phyloP scores from a whole-genome alignment of 2,329 filamentous ascomycete species.

The Epichloe elymi region DNA sequence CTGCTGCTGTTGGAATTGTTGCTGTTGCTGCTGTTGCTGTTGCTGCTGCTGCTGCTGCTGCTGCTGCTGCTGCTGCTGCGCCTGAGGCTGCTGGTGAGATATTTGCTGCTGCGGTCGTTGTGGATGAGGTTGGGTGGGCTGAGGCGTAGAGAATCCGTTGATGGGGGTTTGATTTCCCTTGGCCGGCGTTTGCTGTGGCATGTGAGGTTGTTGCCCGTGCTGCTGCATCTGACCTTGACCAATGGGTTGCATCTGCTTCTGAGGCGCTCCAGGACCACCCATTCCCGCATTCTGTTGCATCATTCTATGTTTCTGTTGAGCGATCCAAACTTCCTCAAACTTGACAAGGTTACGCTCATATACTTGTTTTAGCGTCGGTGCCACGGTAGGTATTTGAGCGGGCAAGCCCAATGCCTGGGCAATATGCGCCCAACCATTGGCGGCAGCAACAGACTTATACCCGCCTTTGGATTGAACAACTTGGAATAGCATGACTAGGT shows the following conservation, averaged over 20 bases:
- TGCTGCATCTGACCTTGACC: slow-evolving; percentile 20
- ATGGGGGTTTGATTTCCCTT: slow-evolving; percentile 25
- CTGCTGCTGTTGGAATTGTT: background rate
- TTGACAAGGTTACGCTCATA: slow-evolving; percentile 65
- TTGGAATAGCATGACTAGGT: slow-evolving; percentile 65
- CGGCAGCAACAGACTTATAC: slow-evolving; percentile 56
- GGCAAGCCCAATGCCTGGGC: slow-evolving; percentile 52
- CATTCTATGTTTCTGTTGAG: slow-evolving; percentile 40
- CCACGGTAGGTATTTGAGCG: slow-evolving; percentile 51
- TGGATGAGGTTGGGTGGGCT: slow-evolving; percentile 13
- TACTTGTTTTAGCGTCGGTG: slow-evolving; percentile 54
- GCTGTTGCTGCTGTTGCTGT: background rate
- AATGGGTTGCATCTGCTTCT: slow-evolving; percentile 27
- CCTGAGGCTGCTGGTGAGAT: slow-evolving; percentile 3
- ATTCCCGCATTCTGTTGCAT: slow-evolving; percentile 29
- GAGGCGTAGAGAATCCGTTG: slow-evolving; percentile 25
- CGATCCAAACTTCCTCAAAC: slow-evolving; percentile 60
- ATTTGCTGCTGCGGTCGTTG: slow-evolving; percentile 7
- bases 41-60: background rate
- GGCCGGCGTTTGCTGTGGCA: slow-evolving; percentile 27
- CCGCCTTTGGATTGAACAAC: slow-evolving; percentile 63
- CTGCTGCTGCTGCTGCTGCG: background rate
- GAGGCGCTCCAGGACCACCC: slow-evolving; percentile 11
- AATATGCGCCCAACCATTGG: slow-evolving; percentile 62
- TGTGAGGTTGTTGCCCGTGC: slow-evolving; percentile 19